Base-by-base conservation (phyloP, 768 basidiomycete species). In the Calocybe cyanea region DNA sequence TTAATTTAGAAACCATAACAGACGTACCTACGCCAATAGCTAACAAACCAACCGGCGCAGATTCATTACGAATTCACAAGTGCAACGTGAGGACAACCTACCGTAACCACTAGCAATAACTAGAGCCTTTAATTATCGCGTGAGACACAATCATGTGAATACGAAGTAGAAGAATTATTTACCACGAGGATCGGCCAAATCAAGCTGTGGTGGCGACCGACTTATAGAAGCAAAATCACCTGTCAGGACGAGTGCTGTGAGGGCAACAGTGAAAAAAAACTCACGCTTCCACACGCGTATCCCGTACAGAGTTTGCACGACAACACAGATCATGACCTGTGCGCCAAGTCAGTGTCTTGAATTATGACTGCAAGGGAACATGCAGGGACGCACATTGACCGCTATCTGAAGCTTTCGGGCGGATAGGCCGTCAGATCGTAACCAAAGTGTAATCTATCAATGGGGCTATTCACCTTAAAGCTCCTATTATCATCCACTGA, bases 261-360 rank as follows among this genome's bases (percentile, higher is more conserved):
- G 38, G 5, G 2, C 30, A 38, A 15, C 10, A 1, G 15, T 4
- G 20, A n/a, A n/a, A 2, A 24, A 33, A 6, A 6, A 59, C 60
- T 37, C 44, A 65, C 63, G 55, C 49, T 53, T 63, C 61, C 61
- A 65, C 14, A 63, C 54, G 10, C 63, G 55, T 17, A 59, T 19
- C 14, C 61, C 60, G 21, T 65, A 65, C 28, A 63, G 45, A 30
- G 49, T 61, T 55, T 63, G 62, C 31, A 65, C 63, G 13, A 49
- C n/a, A 37, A 59, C 41, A 23, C 63, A 49, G n/a, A 63, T 60
- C 1, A 58, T 40, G 13, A 62, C 46, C 63, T 65, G 23, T 4
- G 10, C 5, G 17, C 28, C 31, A n/a, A 15, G 21, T 34, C 7
- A 34, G n/a, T n/a, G n/a, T n/a, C n/a, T n/a, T n/a, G n/a, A n/a